Percentiles rank a stretch among this genome's conserved stretches.
phyloP scores from a whole-genome alignment of 495 filamentous ascomycete species.

The Penicillium lividum region DNA sequence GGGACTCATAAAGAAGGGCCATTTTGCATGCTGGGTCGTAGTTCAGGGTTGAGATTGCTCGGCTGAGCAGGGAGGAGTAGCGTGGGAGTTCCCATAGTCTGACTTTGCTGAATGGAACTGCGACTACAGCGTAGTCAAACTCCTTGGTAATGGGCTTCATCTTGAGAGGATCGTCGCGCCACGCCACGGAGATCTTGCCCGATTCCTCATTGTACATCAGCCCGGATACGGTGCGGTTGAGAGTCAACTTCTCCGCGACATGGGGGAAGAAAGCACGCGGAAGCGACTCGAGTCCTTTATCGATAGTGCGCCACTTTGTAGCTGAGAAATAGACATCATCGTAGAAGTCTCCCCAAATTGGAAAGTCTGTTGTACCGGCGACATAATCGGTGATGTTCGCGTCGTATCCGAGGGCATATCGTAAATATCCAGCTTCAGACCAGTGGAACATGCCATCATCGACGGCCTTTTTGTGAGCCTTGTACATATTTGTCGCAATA shows the following conservation, averaged over 20 bases:
- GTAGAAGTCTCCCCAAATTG: conserved; percentile 45
- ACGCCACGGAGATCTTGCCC: conserved; percentile 50
- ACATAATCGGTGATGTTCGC: conserved; percentile 59
- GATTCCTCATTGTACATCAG: conserved; percentile 40
- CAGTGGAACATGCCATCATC: conserved; percentile 48
- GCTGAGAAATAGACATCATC: conserved; percentile 58
- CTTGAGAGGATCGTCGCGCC: conserved; percentile 43
- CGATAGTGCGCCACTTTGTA: conserved; percentile 62
- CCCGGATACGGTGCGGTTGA: conserved; percentile 53
- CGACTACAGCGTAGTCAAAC: conserved; percentile 66
- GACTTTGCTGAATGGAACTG: conserved; percentile 61
- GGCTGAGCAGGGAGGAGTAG: conserved; percentile 51
- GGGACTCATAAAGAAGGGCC: conserved; percentile 59
- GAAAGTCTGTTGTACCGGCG: conserved; percentile 20
- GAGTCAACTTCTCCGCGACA: conserved; percentile 54
- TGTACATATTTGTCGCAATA: conserved; percentile 61
- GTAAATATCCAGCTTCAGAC: conserved; percentile 64
- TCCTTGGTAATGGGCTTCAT: conserved; percentile 42
- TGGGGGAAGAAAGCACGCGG: conserved; percentile 63
- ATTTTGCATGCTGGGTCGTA: conserved; percentile 65
- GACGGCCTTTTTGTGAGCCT: conserved; percentile 54
- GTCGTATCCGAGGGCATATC: conserved; percentile 53
- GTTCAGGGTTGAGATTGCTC: conserved; percentile 60
- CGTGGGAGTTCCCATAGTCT: conserved; percentile 53
- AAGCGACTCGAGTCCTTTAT: conserved; percentile 61